phyloP scores from a whole-genome alignment of 176 grass and related monocot species.

The Triticum urartu region DNA sequence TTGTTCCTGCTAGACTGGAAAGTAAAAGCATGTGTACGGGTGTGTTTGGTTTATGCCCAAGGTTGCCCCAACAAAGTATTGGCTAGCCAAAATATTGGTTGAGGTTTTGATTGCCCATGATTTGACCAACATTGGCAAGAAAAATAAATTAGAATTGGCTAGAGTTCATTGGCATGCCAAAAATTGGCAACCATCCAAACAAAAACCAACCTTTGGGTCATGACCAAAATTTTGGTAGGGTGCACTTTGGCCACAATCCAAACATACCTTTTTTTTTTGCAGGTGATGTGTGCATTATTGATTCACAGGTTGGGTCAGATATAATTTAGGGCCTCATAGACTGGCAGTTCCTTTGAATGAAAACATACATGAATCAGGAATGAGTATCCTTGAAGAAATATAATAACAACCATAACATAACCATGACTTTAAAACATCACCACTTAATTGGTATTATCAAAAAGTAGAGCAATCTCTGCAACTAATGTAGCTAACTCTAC shows the following conservation, averaged over 20 bases:
- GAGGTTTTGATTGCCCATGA: too few species aligned
- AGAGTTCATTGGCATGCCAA: too few species aligned
- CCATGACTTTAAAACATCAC: neutral
- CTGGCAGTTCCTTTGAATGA: slow-evolving; percentile 11
- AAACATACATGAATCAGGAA: neutral
- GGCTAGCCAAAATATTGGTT: too few species aligned
- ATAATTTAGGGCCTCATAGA: neutral
- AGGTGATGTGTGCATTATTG: neutral
- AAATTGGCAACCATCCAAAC: too few species aligned
- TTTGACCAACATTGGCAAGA: too few species aligned
- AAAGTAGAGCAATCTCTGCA: slow-evolving; percentile 25
- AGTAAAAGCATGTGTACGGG: slow-evolving; percentile 2
- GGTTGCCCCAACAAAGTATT: too few species aligned
- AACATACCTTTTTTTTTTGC: neutral
- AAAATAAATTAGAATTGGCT: too few species aligned
- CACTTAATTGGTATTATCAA: slow-evolving; percentile 36
- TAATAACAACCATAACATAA: neutral
- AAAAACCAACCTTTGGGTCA: too few species aligned
- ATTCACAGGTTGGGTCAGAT: slow-evolving; percentile 9
- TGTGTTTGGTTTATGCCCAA: too few species aligned
- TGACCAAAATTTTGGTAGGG: too few species aligned
- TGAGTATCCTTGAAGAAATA: neutral
- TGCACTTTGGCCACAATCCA: too few species aligned
- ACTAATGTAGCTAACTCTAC: slow-evolving; percentile 48
- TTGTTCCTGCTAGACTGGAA: slow-evolving; percentile 15